Evolutionary conservation across 495 filamentous ascomycete species (phyloP).

Genomic region (Penicillium robsamsonii): DNA sequence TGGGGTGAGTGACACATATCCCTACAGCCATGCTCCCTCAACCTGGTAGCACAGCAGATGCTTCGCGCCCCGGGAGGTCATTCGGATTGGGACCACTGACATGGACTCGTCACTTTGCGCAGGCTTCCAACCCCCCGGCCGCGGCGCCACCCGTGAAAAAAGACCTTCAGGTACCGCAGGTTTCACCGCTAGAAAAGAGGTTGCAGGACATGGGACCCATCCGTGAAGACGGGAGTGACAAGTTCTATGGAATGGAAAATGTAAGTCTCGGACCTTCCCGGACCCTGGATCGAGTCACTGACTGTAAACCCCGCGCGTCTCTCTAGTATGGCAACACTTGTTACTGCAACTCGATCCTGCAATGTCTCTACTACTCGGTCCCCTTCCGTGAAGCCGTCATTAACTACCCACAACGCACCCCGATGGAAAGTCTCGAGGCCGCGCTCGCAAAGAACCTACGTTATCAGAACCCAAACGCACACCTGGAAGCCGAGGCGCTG

Average conservation of each 20-base stretch:
- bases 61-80: constrained; percentile 15
- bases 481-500: constrained; percentile 43
- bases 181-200: constrained; percentile 81
- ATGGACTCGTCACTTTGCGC: constrained; percentile 4
- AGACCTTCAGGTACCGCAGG: constrained; percentile 62
- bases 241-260: constrained; percentile 98
- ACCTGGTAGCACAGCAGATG: constrained; percentile 19
- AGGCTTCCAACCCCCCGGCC: constrained; percentile 46
- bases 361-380: constrained; percentile 93
- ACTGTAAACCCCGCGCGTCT: background rate
- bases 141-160: constrained; percentile 60
- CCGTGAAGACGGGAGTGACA: constrained; percentile 87
- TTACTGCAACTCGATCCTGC: constrained; percentile 97
- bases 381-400: constrained; percentile 94
- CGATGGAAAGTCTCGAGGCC: constrained; percentile 51
- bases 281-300: background rate
- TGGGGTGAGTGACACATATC: constrained; percentile 34
- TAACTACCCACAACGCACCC: constrained; percentile 74
- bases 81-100: constrained; percentile 21
- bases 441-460: constrained; percentile 45
- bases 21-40: constrained; percentile 17
- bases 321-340: constrained; percentile 93
- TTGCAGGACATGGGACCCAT: constrained; percentile 75
- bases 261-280: constrained; percentile 51
- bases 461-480: constrained; percentile 44